Percentiles rank a stretch among this genome's conserved stretches.
phyloP scores from a whole-genome alignment of 768 basidiomycete species.

The Tylopilus subfusipes region DNA sequence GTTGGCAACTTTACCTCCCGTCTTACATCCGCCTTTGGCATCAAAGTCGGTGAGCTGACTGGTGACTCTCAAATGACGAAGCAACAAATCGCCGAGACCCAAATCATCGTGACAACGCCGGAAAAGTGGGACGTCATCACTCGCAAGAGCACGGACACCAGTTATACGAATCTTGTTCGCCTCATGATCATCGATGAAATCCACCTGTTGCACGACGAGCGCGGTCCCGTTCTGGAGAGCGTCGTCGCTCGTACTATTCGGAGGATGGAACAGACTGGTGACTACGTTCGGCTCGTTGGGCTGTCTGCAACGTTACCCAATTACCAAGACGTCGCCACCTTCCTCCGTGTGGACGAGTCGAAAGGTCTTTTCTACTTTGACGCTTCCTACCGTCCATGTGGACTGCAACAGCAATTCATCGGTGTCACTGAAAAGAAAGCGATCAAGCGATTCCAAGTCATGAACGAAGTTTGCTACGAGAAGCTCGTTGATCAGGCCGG shows the following conservation, averaged over 20 bases:
- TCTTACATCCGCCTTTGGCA: constrained; percentile 55
- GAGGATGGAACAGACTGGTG: constrained; percentile 89
- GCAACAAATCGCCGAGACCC: constrained; percentile 92
- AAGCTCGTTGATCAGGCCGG: constrained; percentile 91
- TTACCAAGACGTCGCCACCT: constrained; percentile 95
- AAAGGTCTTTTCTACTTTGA: constrained; percentile 98
- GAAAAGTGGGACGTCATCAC: constrained; percentile 99
- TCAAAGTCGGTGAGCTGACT: constrained; percentile 92
- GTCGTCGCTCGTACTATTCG: constrained; percentile 88
- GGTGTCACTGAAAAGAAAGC: constrained; percentile 99
- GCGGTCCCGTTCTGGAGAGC: constrained; percentile 93
- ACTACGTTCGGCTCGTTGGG: constrained; percentile 92
- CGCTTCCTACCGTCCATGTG: constrained; percentile 89
- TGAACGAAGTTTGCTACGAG: constrained; percentile 99
- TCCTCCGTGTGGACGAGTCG: constrained; percentile 88
- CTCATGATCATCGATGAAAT: constrained; percentile 99
- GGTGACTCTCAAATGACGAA: constrained; percentile 99
- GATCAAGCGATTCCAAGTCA: constrained; percentile 96
- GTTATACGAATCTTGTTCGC: constrained; percentile 94
- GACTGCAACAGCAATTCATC: constrained; percentile 93
- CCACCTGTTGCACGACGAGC: constrained; percentile 95
- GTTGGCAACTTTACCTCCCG: constrained; percentile 90
- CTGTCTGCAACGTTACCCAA: constrained; percentile 98
- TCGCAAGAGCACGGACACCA: constrained; percentile 93
- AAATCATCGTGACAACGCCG: constrained; percentile 97